Evolutionary conservation across 345 rosid species (phyloP).

Genomic region (Rubroshorea leprosula): DNA sequence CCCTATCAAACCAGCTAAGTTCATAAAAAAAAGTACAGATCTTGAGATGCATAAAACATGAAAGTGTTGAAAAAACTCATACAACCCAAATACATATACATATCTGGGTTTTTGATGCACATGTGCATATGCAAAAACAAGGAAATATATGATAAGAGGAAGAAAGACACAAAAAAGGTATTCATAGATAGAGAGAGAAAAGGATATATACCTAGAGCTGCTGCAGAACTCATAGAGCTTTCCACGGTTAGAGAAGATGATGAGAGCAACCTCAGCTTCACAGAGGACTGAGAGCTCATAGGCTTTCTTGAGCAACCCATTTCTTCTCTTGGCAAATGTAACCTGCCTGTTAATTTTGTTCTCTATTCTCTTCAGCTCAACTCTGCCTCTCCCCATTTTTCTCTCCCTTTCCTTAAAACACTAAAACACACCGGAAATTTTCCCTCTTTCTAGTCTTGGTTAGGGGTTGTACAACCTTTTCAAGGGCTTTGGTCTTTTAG

Average conservation of each 20-base stretch:
- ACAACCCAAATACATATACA: slow-evolving; percentile 1
- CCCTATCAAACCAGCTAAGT: background rate
- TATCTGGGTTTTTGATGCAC: background rate
- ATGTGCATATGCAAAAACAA: too few species aligned
- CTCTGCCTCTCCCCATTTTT: slow-evolving; percentile 61
- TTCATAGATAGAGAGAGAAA: background rate
- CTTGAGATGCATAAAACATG: background rate
- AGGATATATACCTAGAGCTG: slow-evolving; percentile 34
- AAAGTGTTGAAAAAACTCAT: background rate
- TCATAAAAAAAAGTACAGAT: background rate
- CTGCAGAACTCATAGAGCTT: slow-evolving; percentile 59
- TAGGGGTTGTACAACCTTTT: slow-evolving; percentile 25
- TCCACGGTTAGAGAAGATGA: slow-evolving; percentile 52
- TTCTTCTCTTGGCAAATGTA: slow-evolving; percentile 63
- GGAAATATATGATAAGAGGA: background rate
- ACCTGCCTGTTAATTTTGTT: slow-evolving; percentile 66
- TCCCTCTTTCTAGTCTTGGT: slow-evolving; percentile 29
- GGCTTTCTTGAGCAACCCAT: slow-evolving; percentile 62
- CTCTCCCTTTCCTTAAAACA: background rate
- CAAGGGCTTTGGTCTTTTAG: background rate
- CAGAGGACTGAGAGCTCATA: slow-evolving; percentile 59
- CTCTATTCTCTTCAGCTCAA: slow-evolving; percentile 61
- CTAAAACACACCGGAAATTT: background rate
- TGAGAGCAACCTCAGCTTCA: slow-evolving; percentile 63
- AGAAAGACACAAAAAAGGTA: background rate